Base-by-base conservation (phyloP, 2,329 filamentous ascomycete species). In the Clonostachys solani region DNA sequence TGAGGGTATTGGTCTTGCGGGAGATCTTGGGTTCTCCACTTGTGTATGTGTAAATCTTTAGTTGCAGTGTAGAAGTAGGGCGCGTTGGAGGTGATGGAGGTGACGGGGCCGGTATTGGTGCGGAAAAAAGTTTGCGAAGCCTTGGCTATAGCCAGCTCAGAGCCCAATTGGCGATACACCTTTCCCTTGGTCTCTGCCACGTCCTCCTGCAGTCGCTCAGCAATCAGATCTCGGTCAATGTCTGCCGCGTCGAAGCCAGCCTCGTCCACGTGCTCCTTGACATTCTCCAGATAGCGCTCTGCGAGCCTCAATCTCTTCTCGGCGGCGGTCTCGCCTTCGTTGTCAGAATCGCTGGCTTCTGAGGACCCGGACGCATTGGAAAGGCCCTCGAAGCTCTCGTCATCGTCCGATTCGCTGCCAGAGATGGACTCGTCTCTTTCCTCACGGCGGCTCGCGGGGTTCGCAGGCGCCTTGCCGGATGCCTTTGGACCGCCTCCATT, bases 221-320 rank as follows among this genome's bases (percentile, higher is more conserved):
- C 91, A 58, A 99, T 92, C 57, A 96, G 72, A 62, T 99, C 94
- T 49, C 87, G 80, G 69, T 97, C 94, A 49, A 99, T 88, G 46
- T 97, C 89, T 56, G 86, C 91, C 8, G 94, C 94, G 68, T 99
- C 91, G 61, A 97, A 99, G 37, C 91, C 94, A 42, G 60, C 57
- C 53, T 90, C 87, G 56, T 95, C 86, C 49, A 90, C 84, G 55
- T 96, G 87, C 59, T 87, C 80, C 59, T 87, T 83, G 52, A 96
- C 84, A 62, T 95, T 96, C 47, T 96, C 87, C 47, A 99, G 79
- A 65, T 99, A 97, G 59, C 89, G 84, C 70, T 97, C 90, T 33
- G 94, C 94, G 29, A 99, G 78, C 54, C 89, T 83, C 59, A 96
- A 70, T 57, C 94, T 80, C 65, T 89, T 86, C 62, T 96, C 91